A percentile compares a stretch with the other conserved stretches of the same genome.
Conservation (phyloP, 2,329 filamentous ascomycete genomes). For the Arthroderma sp. region DNA sequence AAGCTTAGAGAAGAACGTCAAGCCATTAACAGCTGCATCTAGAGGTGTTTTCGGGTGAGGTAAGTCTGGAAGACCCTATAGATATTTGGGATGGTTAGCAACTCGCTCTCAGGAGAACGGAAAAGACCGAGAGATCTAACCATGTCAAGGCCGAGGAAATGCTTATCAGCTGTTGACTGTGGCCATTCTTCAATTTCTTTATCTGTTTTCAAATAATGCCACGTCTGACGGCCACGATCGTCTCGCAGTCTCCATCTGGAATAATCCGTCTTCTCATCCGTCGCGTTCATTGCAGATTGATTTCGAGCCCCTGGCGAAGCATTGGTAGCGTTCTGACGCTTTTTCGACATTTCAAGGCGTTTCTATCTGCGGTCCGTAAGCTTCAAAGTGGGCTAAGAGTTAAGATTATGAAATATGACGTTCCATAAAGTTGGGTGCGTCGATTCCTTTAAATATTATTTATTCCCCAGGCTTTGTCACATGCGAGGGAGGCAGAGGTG, state of each 20-base stretch:
- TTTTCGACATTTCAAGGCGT: conserved; percentile 8
- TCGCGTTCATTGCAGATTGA: not conserved
- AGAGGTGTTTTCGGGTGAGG: conserved; percentile 58
- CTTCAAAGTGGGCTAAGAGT: no score
- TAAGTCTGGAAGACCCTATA: conserved; percentile 60
- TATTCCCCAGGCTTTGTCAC: no score
- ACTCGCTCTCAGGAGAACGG: not conserved
- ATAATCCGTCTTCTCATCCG: conserved; percentile 54
- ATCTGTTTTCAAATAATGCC: conserved; percentile 74
- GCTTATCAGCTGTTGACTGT: conserved; percentile 79
- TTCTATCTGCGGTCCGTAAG: not conserved
- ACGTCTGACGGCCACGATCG: conserved; percentile 75
- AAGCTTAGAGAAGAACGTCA: conserved; percentile 77
- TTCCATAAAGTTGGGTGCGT: no score
- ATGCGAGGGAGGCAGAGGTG: no score
- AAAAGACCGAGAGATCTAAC: conserved; percentile 37
- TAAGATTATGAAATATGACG: no score
- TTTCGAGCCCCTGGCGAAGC: conserved; percentile 22
- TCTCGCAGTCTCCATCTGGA: conserved; percentile 73
- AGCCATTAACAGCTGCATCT: conserved; percentile 66
- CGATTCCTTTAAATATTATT: no score
- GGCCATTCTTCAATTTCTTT: conserved; percentile 65
- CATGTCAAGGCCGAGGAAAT: conserved; percentile 64
- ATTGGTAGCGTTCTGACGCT: conserved; percentile 16
- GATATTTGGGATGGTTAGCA: not conserved